A percentile compares a stretch with the other conserved stretches of the same genome.
phyloP scores from a whole-genome alignment of 768 basidiomycete species.

The Naganishia vaughanmartiniae region DNA sequence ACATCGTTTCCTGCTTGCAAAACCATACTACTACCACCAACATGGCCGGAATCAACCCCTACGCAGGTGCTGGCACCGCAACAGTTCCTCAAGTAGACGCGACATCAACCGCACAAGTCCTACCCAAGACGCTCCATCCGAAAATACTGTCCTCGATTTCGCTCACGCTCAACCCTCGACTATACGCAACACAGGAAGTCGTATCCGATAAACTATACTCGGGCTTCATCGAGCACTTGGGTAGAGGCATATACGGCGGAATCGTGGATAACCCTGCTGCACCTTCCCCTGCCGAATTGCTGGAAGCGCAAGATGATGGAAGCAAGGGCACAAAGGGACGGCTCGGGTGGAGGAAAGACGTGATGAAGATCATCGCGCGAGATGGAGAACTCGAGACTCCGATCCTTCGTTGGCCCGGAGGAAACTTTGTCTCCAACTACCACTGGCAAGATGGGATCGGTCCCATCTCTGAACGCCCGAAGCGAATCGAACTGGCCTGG shows the following conservation, averaged over 20 bases:
- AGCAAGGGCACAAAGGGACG: conserved; percentile 53
- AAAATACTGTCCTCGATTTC: conserved; percentile 27
- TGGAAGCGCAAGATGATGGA: conserved; percentile 47
- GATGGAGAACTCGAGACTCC: conserved; percentile 57
- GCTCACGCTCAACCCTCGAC: conserved; percentile 56
- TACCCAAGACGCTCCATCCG: conserved; percentile 33
- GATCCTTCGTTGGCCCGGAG: conserved; percentile 60
- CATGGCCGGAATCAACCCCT: conserved; percentile 32
- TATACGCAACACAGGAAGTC: conserved; percentile 57
- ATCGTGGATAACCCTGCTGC: conserved; percentile 46
- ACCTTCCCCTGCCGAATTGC: conserved; percentile 37
- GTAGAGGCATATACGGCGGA: conserved; percentile 49
- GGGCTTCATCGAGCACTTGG: conserved; percentile 66
- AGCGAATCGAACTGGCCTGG: conserved; percentile 65
- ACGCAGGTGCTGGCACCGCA: conserved; percentile 9
- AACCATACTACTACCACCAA: background rate
- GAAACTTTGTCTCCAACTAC: conserved; percentile 62
- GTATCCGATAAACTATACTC: conserved; percentile 54
- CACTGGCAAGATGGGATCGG: conserved; percentile 65
- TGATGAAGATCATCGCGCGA: conserved; percentile 54
- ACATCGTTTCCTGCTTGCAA: background rate
- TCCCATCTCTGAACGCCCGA: conserved; percentile 57
- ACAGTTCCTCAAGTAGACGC: conserved; percentile 16
- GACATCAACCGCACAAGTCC: conserved; percentile 9
- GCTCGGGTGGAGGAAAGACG: conserved; percentile 59